phyloP scores from a whole-genome alignment of 768 basidiomycete species.

The Hebeloma cylindrosporum region DNA sequence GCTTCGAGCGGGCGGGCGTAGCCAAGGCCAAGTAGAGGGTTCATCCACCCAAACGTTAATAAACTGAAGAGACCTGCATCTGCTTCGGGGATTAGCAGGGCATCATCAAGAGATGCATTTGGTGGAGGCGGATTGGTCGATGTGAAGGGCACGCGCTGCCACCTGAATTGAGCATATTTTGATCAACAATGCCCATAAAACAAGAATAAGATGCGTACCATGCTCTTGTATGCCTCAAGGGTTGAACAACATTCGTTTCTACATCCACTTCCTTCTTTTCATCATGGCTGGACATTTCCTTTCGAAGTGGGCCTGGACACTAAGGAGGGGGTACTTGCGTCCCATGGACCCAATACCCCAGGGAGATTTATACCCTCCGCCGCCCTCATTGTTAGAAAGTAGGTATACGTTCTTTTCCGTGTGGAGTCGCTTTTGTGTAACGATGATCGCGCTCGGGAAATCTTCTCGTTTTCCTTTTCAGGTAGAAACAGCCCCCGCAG shows the following conservation, averaged over 20 bases:
- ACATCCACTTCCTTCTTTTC: neutral
- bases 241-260: neutral
- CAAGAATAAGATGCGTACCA: conserved; percentile 7
- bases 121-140: conserved; percentile 40
- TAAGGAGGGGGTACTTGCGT: too few species aligned
- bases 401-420: too few species aligned
- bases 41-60: conserved; percentile 77
- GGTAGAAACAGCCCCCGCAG: too few species aligned
- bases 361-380: too few species aligned
- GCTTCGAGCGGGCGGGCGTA: conserved; percentile 81
- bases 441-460: too few species aligned
- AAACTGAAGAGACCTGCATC: conserved; percentile 58
- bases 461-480: too few species aligned
- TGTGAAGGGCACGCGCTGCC: conserved; percentile 38
- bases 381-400: too few species aligned
- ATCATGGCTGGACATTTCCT: too few species aligned
- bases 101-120: conserved; percentile 55
- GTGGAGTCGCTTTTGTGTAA: too few species aligned
- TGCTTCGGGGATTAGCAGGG: conserved; percentile 63
- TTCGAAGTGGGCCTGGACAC: too few species aligned
- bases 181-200: neutral
- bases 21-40: conserved; percentile 68
- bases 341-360: too few species aligned
- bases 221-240: conserved; percentile 6
- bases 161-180: conserved; percentile 14